Conservation (phyloP, 2,329 filamentous ascomycete species). For the Arachnomyces sp. region DNA sequence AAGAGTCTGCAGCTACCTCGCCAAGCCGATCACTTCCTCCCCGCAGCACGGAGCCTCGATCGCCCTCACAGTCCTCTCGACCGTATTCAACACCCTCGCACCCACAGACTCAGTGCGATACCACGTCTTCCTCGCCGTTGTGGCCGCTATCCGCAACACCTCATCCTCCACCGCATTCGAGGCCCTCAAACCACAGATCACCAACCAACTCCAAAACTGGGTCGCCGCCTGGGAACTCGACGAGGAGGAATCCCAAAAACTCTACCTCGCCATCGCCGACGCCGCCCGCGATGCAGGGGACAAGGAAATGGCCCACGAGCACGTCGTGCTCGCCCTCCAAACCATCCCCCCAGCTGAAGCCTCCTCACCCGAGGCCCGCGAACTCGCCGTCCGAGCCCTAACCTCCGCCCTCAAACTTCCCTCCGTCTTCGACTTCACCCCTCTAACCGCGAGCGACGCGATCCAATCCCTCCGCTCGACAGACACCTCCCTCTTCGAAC, state of each 20-base stretch:
- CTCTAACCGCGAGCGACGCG: conserved; percentile 61
- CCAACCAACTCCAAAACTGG: conserved; percentile 69
- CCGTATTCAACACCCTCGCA: conserved; percentile 89
- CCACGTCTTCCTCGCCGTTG: conserved; percentile 81
- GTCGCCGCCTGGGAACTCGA: conserved; percentile 73
- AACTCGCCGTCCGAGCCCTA: conserved; percentile 55
- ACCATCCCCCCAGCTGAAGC: conserved; percentile 58
- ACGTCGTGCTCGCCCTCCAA: conserved; percentile 67
- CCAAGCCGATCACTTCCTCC: conserved; percentile 76
- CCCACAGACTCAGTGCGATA: conserved; percentile 70
- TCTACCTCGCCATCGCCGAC: conserved; percentile 76
- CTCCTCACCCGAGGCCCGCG: conserved; percentile 46
- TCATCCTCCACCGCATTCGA: conserved; percentile 70
- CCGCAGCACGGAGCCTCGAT: conserved; percentile 76
- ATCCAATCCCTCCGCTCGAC: conserved; percentile 81
- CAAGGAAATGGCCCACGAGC: conserved; percentile 64
- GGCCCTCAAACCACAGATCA: conserved; percentile 71
- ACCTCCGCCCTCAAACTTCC: conserved; percentile 59
- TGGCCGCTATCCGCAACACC: conserved; percentile 69
- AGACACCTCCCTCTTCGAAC: conserved; percentile 76
- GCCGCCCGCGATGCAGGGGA: conserved; percentile 71
- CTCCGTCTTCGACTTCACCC: conserved; percentile 63
- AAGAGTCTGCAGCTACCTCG: conserved; percentile 80
- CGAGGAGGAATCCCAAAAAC: conserved; percentile 71
- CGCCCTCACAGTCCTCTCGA: conserved; percentile 82